These are phyloP conservation scores for Chaetomium cochliodes DNA, from an alignment of 495 filamentous ascomycete genomes.

Conservation along the genomic window DNA sequence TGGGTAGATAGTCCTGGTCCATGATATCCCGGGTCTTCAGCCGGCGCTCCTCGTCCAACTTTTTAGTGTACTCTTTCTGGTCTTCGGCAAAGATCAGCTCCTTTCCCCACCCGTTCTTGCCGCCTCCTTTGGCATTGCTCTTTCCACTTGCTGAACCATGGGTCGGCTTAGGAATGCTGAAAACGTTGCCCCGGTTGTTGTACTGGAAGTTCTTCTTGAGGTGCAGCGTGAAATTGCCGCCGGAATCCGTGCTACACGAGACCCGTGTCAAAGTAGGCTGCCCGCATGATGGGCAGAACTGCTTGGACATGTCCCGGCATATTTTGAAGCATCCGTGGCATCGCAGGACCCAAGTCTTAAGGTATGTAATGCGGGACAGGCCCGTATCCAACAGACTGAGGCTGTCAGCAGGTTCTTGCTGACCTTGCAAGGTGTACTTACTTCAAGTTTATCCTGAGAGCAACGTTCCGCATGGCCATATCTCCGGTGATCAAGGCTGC, in stretches of 20 bases:
- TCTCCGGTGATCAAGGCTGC: conserved; percentile 89
- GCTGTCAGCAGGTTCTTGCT: conserved; percentile 14
- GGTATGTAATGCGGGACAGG: conserved; percentile 69
- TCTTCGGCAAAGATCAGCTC: conserved; percentile 84
- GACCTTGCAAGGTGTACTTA: conserved; percentile 16
- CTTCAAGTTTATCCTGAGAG: conserved; percentile 91
- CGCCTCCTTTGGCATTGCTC: conserved; percentile 64
- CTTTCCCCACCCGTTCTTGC: conserved; percentile 82
- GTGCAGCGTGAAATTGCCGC: conserved; percentile 81
- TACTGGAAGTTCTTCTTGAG: conserved; percentile 94
- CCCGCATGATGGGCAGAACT: conserved; percentile 92
- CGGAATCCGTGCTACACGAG: conserved; percentile 74
- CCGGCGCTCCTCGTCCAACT: conserved; percentile 60
- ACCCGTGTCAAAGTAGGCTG: conserved; percentile 83
- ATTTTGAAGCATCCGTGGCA: conserved; percentile 93
- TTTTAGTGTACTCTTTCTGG: conserved; percentile 85
- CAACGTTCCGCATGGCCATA: conserved; percentile 95
- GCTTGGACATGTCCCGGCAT: conserved; percentile 79
- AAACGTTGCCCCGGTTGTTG: conserved; percentile 88
- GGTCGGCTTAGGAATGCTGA: conserved; percentile 87
- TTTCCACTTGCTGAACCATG: conserved; percentile 77
- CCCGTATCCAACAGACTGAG: conserved; percentile 69
- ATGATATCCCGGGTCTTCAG: conserved; percentile 77
- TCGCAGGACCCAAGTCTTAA: conserved; percentile 83
- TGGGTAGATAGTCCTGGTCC: conserved; percentile 90